phyloP scores from a whole-genome alignment of 805 yeast genomes.

The Monosporozyma yasuniensis region DNA sequence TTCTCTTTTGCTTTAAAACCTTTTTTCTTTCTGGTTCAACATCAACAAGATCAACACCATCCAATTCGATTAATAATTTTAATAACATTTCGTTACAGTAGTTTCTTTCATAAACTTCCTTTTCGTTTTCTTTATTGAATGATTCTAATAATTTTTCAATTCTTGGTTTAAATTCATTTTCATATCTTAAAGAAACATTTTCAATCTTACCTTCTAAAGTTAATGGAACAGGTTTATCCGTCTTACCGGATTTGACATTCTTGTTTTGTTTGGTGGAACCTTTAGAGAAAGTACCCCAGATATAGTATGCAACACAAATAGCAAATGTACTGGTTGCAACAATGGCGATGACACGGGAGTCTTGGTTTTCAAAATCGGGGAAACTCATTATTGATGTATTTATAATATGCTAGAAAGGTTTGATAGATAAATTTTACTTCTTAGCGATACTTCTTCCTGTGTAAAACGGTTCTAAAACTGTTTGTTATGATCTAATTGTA shows the following conservation, averaged over 20 bases:
- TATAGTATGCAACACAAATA: constrained; percentile 9
- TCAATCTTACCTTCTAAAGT: constrained; percentile 22
- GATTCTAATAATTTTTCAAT: constrained; percentile 14
- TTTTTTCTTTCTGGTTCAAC: constrained; percentile 36
- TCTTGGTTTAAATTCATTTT: constrained; percentile 20
- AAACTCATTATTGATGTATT: not conserved
- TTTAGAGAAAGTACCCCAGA: constrained; percentile 9
- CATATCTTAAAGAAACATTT: constrained; percentile 18
- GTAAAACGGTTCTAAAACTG: not conserved
- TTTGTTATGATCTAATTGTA: not conserved
- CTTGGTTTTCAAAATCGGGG: not conserved
- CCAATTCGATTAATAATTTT: constrained; percentile 57
- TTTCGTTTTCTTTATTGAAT: constrained; percentile 19
- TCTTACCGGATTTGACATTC: constrained; percentile 2
- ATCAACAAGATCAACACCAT: constrained; percentile 43
- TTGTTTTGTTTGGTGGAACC: constrained; percentile 3
- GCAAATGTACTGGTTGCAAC: constrained; percentile 12
- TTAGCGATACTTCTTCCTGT: not conserved
- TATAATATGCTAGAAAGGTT: not conserved
- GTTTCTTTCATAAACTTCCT: constrained; percentile 38
- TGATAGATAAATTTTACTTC: not conserved
- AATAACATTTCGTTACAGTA: constrained; percentile 60
- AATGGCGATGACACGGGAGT: not conserved
- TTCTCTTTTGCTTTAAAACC: constrained; percentile 48
- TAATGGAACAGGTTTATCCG: constrained; percentile 14